Conservation (phyloP, 2,329 filamentous ascomycete genomes). For the Fusarium verticillioides region DNA sequence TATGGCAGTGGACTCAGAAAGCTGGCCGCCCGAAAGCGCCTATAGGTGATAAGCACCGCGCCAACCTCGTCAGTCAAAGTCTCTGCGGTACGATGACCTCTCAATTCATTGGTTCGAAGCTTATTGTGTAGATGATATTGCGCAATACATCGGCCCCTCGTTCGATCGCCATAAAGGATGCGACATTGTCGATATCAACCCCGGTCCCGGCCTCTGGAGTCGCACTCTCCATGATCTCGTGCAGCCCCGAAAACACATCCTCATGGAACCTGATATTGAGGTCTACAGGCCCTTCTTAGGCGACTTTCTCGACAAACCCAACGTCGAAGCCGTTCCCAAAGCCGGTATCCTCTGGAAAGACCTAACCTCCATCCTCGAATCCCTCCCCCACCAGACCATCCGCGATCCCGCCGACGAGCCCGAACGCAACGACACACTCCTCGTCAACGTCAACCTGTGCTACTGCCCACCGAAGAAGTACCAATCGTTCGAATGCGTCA, state of each 20-base stretch:
- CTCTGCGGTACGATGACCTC: slow-evolving; percentile 57
- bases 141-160: slow-evolving; percentile 75
- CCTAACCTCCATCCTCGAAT: slow-evolving; percentile 62
- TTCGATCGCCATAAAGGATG: slow-evolving; percentile 79
- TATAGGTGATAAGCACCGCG: slow-evolving; percentile 50
- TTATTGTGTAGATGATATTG: slow-evolving; percentile 67
- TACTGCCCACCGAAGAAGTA: slow-evolving; percentile 63
- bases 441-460: slow-evolving; percentile 76
- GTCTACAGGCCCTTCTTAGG: slow-evolving; percentile 71
- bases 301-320: slow-evolving; percentile 62
- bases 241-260: slow-evolving; percentile 81
- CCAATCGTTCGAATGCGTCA: slow-evolving; percentile 65
- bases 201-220: slow-evolving; percentile 83
- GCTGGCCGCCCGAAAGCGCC: slow-evolving; percentile 14
- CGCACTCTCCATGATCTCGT: slow-evolving; percentile 78
- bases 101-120: neutral
- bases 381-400: slow-evolving; percentile 65
- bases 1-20: slow-evolving; percentile 39
- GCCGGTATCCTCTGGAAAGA: slow-evolving; percentile 71
- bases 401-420: slow-evolving; percentile 53
- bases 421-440: slow-evolving; percentile 74
- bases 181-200: slow-evolving; percentile 88
- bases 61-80: slow-evolving; percentile 64
- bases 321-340: slow-evolving; percentile 63
- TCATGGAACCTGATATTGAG: slow-evolving; percentile 77